Evolutionary conservation across 73 alveolate species (phyloP).

Genomic region (Paraurostyla sp.): DNA sequence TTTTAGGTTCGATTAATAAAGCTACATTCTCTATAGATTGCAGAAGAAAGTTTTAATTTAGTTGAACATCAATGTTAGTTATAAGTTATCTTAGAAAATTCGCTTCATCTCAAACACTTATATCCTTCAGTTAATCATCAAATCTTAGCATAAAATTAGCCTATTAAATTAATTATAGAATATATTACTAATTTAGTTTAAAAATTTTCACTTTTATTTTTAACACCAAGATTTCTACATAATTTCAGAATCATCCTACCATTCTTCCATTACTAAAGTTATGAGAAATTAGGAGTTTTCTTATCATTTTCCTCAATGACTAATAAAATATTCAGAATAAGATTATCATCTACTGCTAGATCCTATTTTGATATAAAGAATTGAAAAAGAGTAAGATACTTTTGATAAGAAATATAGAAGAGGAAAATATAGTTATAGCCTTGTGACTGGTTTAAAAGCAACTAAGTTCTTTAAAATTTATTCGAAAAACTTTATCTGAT

Average conservation of each 20-base stretch:
- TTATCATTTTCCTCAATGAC: background rate
- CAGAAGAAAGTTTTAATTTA: no score
- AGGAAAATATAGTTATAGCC: no score
- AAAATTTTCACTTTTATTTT: background rate
- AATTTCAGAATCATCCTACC: background rate
- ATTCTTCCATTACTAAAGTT: background rate
- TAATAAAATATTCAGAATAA: background rate
- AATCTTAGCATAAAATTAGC: background rate
- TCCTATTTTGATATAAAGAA: no score
- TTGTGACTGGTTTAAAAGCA: no score
- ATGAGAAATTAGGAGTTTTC: no score
- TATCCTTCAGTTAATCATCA: background rate
- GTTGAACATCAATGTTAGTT: no score
- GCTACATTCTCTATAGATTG: no score
- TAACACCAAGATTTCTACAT: background rate
- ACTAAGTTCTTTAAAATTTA: background rate
- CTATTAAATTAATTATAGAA: background rate
- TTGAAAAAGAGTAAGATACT: no score
- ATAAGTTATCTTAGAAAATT: no score
- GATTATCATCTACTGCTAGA: no score
- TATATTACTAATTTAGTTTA: background rate
- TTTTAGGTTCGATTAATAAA: background rate
- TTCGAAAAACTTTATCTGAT: background rate
- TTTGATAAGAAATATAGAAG: no score
- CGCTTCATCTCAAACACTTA: background rate